Conservation (phyloP, 2,329 filamentous ascomycete genomes). For the Arthrobotrys pseudoclavata region DNA sequence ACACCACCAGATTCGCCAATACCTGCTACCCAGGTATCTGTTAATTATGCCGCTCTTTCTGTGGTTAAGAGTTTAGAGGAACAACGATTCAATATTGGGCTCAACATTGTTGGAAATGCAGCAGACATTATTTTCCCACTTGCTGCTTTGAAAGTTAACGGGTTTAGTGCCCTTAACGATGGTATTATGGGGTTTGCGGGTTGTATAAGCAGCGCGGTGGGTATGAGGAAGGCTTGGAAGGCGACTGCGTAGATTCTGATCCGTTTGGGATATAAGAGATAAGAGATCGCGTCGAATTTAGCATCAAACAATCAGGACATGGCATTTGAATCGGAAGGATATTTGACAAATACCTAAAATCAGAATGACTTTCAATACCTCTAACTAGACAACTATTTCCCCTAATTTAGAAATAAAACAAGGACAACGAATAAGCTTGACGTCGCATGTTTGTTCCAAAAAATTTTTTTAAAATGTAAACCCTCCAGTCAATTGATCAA, state of each 20-base stretch:
- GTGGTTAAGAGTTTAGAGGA: constrained; percentile 43
- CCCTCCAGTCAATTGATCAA: too few relatives aligned
- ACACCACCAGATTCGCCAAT: constrained; percentile 54
- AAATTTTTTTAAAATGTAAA: not conserved
- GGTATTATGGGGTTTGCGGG: constrained; percentile 55
- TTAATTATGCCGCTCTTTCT: constrained; percentile 38
- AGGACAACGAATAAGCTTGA: too few relatives aligned
- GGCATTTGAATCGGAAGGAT: not conserved
- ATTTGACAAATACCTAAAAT: too few relatives aligned
- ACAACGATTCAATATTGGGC: constrained; percentile 38
- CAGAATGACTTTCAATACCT: too few relatives aligned
- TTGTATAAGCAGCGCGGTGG: constrained; percentile 53
- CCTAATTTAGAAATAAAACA: too few relatives aligned
- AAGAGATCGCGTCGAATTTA: not conserved
- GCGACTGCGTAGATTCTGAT: constrained; percentile 38
- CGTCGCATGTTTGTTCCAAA: not conserved
- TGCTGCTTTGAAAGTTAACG: constrained; percentile 50
- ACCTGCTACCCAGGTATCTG: constrained; percentile 26
- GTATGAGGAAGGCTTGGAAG: constrained; percentile 56
- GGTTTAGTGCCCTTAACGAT: constrained; percentile 47
- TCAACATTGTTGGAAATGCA: constrained; percentile 31
- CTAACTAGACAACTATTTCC: too few relatives aligned
- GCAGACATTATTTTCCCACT: constrained; percentile 52
- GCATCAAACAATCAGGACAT: not conserved
- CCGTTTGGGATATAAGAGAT: not conserved